Percentiles rank a stretch among this genome's conserved stretches.
These are phyloP conservation scores for Komagataella phaffii DNA, from an alignment of 805 yeast genomes.

Conservation along the genomic window DNA sequence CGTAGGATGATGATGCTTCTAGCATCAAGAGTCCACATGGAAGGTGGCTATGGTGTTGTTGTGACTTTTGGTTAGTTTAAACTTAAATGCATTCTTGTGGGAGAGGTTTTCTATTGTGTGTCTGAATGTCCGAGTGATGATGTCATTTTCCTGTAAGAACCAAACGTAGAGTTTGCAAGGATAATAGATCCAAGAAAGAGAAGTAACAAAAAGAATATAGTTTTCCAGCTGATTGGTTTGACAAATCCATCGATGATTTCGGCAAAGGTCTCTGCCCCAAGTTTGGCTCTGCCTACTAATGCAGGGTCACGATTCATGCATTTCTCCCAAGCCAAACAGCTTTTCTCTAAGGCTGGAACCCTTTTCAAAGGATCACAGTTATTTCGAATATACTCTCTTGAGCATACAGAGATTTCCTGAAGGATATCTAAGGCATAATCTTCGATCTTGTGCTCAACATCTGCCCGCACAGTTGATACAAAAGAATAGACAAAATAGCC, in stretches of 20 bases:
- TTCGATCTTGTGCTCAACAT: slow-evolving; percentile 60
- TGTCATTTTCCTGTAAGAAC: slow-evolving; percentile 9
- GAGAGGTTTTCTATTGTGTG: slow-evolving; percentile 7
- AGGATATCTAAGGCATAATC: slow-evolving; percentile 44
- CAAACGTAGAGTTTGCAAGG: slow-evolving; percentile 37
- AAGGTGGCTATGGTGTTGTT: not conserved
- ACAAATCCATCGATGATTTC: slow-evolving; percentile 70
- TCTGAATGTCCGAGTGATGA: slow-evolving; percentile 1
- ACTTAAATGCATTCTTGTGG: slow-evolving; percentile 1
- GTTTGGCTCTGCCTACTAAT: slow-evolving; percentile 43
- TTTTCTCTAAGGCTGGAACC: slow-evolving; percentile 61
- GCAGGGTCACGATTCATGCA: slow-evolving; percentile 79
- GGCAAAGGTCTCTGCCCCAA: slow-evolving; percentile 75
- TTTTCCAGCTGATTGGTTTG: slow-evolving; percentile 56
- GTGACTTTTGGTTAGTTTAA: not conserved
- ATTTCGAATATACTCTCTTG: slow-evolving; percentile 55
- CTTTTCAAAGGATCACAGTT: slow-evolving; percentile 52
- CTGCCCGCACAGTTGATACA: slow-evolving; percentile 39
- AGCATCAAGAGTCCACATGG: not conserved
- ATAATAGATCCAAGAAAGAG: slow-evolving; percentile 38
- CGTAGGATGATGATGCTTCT: not conserved
- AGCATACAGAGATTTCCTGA: slow-evolving; percentile 55
- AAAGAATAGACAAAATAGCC: slow-evolving; percentile 37
- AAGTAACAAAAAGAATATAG: slow-evolving; percentile 35
- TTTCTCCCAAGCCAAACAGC: slow-evolving; percentile 62